Conservation (phyloP, 805 yeast species). For the Candida alai region DNA sequence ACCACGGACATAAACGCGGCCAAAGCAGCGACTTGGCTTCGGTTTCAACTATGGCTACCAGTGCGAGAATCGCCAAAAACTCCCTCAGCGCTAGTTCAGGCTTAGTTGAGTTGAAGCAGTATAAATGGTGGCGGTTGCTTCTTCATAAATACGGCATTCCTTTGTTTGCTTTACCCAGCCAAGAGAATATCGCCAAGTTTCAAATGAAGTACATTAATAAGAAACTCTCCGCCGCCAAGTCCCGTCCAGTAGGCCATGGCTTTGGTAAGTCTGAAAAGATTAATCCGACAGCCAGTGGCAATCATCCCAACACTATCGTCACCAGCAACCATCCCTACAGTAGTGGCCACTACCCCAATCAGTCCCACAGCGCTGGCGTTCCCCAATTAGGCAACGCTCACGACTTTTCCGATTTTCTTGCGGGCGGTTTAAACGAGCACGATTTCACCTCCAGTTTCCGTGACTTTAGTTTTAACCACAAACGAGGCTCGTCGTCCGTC, state of each 20-base stretch:
- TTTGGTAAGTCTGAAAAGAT: too few relatives aligned
- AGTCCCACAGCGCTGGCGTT: background rate
- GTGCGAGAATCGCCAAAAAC: constrained; percentile 20
- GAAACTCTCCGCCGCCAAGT: constrained; percentile 12
- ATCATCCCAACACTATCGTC: background rate
- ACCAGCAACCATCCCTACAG: background rate
- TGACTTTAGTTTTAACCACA: constrained; percentile 21
- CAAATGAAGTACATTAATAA: constrained; percentile 17
- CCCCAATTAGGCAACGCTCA: constrained; percentile 12
- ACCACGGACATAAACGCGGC: background rate
- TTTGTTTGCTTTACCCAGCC: constrained; percentile 42
- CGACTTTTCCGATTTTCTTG: constrained; percentile 37
- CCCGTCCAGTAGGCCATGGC: too few relatives aligned
- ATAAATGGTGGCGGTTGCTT: constrained; percentile 37
- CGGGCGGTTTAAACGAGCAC: constrained; percentile 24
- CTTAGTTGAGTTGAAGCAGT: constrained; percentile 26
- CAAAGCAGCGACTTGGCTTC: constrained; percentile 18
- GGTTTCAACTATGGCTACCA: constrained; percentile 22
- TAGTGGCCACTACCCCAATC: background rate
- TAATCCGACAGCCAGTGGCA: too few relatives aligned
- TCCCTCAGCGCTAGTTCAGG: constrained; percentile 25
- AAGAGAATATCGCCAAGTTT: constrained; percentile 21
- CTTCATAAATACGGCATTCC: constrained; percentile 39
- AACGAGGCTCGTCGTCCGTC: constrained; percentile 5
- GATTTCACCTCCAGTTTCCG: constrained; percentile 29